Percentiles rank a stretch among this genome's conserved stretches.
These are phyloP conservation scores for Hyphopichia pseudoburtonii DNA, from an alignment of 1,139 yeast species.

Conservation along the genomic window DNA sequence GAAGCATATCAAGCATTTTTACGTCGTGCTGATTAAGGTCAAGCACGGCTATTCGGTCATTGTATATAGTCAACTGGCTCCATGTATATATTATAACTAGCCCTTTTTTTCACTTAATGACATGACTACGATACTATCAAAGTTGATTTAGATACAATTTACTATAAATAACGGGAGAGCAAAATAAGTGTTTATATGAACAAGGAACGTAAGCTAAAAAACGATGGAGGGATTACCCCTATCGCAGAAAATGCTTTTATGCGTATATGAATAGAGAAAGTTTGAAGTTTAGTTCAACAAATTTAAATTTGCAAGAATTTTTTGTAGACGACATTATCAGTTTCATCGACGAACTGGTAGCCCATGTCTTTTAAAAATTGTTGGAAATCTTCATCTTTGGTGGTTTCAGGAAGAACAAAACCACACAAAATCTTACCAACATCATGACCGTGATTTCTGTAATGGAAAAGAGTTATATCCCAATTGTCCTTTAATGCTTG, in stretches of 20 bases:
- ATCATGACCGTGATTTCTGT: conserved; percentile 95
- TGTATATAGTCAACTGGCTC: too few species aligned
- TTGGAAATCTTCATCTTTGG: conserved; percentile 61
- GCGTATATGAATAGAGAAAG: background rate
- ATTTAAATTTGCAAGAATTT: conserved; percentile 51
- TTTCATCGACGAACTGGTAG: conserved; percentile 77
- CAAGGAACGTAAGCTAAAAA: too few species aligned
- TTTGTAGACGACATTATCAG: conserved; percentile 78
- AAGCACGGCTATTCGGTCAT: too few species aligned
- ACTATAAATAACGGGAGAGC: too few species aligned
- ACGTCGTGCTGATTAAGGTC: conserved; percentile 34
- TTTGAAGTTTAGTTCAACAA: background rate
- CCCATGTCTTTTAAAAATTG: conserved; percentile 69
- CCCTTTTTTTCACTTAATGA: background rate
- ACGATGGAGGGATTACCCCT: too few species aligned
- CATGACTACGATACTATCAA: too few species aligned
- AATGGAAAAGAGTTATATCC: conserved; percentile 93
- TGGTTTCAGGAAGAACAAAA: conserved; percentile 75
- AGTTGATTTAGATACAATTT: too few species aligned
- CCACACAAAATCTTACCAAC: conserved; percentile 92
- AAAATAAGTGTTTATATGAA: too few species aligned
- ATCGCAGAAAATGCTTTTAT: too few species aligned
- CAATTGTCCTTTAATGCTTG: conserved; percentile 71
- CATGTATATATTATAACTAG: conserved; percentile 8
- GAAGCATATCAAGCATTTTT: conserved; percentile 81